These are phyloP conservation scores for Ogataea corticis DNA, from an alignment of 805 yeast genomes.

Conservation along the genomic window DNA sequence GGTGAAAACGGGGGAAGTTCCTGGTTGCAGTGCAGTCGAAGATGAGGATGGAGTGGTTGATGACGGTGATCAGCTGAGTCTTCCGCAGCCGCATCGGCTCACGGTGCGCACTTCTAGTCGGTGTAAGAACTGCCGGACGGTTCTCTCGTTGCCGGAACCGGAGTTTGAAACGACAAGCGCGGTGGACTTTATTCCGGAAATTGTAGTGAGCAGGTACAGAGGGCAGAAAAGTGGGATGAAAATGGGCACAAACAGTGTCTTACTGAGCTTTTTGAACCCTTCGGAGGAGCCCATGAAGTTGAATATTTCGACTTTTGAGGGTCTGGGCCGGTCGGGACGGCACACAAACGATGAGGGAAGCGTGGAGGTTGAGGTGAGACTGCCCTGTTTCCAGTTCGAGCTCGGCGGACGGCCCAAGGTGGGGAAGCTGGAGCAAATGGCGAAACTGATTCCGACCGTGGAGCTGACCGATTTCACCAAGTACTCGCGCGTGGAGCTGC, in stretches of 20 bases:
- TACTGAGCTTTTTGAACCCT: slow-evolving; percentile 20
- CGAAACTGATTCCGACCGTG: slow-evolving; percentile 33
- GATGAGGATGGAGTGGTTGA: slow-evolving; percentile 1
- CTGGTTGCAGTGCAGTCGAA: not conserved
- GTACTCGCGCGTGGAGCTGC: slow-evolving; percentile 32
- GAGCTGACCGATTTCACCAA: slow-evolving; percentile 29
- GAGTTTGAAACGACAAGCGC: slow-evolving; percentile 25
- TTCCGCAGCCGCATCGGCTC: slow-evolving; percentile 25
- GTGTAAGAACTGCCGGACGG: slow-evolving; percentile 27
- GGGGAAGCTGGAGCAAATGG: slow-evolving; percentile 9
- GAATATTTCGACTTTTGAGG: slow-evolving; percentile 15
- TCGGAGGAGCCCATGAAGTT: slow-evolving; percentile 8
- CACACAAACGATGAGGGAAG: not conserved
- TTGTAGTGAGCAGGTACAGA: slow-evolving; percentile 11
- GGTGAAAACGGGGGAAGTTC: slow-evolving; percentile 10
- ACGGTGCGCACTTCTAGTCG: slow-evolving; percentile 13
- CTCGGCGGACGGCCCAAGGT: slow-evolving; percentile 17
- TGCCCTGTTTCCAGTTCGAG: slow-evolving; percentile 25
- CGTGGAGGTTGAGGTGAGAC: slow-evolving; percentile 2
- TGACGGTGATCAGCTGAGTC: not conserved
- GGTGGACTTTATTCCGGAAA: slow-evolving; percentile 24
- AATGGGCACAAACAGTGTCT: slow-evolving; percentile 2
- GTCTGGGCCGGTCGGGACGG: slow-evolving; percentile 4
- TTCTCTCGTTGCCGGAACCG: slow-evolving; percentile 19
- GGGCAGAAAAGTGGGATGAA: slow-evolving; percentile 2